Percentiles rank a stretch among this genome's conserved stretches.
Evolutionary conservation across 139 green algal species (phyloP).

Genomic region (Ettlia oleoabundans): DNA sequence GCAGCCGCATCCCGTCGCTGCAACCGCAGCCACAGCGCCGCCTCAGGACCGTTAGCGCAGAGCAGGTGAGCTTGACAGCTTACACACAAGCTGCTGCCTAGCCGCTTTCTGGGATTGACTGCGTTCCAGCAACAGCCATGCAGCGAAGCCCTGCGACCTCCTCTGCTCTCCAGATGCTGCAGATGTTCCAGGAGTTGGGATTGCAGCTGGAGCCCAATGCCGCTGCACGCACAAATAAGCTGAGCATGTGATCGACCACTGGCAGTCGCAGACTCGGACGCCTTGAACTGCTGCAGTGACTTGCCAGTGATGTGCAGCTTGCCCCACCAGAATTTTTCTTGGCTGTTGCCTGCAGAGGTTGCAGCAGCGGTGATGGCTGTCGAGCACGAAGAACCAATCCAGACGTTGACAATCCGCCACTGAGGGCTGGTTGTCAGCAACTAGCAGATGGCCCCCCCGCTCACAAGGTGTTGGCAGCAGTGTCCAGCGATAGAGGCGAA

Average conservation of each 20-base stretch:
- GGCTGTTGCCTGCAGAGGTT: neutral
- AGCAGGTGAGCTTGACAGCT: too few species aligned
- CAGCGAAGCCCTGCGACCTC: too few species aligned
- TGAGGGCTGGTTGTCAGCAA: neutral
- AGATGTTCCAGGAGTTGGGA: neutral
- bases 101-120: too few species aligned
- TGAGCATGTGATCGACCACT: neutral
- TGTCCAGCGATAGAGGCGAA: neutral
- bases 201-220: neutral
- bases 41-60: too few species aligned
- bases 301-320: neutral
- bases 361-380: neutral
- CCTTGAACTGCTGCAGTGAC: neutral
- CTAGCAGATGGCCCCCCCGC: neutral
- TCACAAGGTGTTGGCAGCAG: neutral
- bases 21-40: too few species aligned
- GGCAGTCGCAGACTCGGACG: too few species aligned
- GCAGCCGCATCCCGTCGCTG: too few species aligned
- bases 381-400: neutral
- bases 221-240: neutral
- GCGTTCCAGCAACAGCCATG: too few species aligned
- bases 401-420: neutral
- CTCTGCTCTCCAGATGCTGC: neutral
- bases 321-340: neutral
- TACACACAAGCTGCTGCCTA: too few species aligned